Conservation (phyloP, 306 rosid genomes). For the Vachellia pachyceras region DNA sequence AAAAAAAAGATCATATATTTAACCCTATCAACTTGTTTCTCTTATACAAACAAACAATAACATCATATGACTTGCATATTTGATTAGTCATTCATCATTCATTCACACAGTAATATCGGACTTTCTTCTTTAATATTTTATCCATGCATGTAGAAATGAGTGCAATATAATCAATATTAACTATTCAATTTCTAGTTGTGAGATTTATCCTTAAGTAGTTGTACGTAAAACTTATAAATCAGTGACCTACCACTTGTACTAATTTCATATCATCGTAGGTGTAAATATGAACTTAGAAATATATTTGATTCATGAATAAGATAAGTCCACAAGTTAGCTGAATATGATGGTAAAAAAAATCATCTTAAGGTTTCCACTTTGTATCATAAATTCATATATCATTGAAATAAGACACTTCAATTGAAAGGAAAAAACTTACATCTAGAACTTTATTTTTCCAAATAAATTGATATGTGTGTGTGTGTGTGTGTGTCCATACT, state of each 20-base stretch:
- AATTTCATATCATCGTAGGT: neutral
- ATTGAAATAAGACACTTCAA: neutral
- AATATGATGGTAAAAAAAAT: neutral
- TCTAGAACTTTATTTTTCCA: neutral
- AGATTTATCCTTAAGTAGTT: neutral
- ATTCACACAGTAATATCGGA: too few species aligned
- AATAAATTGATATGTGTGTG: neutral
- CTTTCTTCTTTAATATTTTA: too few species aligned
- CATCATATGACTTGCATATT: too few species aligned
- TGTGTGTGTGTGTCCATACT: too few species aligned
- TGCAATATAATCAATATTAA: neutral
- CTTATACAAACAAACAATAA: too few species aligned
- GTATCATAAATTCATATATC: neutral
- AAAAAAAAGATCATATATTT: too few species aligned
- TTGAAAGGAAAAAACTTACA: neutral
- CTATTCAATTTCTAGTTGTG: neutral
- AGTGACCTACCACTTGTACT: neutral
- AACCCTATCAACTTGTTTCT: too few species aligned
- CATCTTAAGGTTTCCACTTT: neutral
- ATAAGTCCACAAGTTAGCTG: neutral
- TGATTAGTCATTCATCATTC: too few species aligned
- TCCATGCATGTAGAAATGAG: too few species aligned
- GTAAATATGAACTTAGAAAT: constrained; percentile 1
- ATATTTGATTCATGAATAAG: neutral
- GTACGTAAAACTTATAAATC: neutral